Evolutionary conservation across 352 stramenopile genomes (phyloP), one percentile per base, ranked within the genome.

Genomic region (Globisporangium echinulatum): DNA sequence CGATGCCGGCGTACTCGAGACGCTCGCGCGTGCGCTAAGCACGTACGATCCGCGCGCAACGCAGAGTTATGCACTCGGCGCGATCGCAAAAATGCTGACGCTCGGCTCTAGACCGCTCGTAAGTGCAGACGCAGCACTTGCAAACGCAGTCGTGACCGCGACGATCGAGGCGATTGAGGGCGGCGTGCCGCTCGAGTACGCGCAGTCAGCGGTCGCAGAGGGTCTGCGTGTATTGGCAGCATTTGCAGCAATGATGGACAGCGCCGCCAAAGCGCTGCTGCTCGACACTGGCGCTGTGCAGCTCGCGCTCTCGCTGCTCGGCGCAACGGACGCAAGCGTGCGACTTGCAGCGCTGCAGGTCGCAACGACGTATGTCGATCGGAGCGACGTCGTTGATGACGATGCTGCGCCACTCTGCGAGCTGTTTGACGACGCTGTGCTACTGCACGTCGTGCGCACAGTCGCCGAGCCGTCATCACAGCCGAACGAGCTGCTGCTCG

Each of bases 381-480:
- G 25, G 25, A 70, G 82, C 8, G 68, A 78, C 1, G 25, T 33
- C 25, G 25, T 33, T 33, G 74, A 87, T 50, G 42, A 57, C 3
- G 59, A 82, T 17, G 15, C 25, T 44, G 17, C 66, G 54, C 49
- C 61, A n/a, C 51, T 79, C 25, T 56, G 52, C 4, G 56, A 68
- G 8, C 36, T 72, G 7, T 58, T 79, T n/a, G 57, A 39, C 13
- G 76, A 59, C n/a, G 76, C 64, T 14, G 58, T 74, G 2, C 17
- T 89, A 36, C 56, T 82, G n/a, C 74, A 70, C 13, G 51, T 90
- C 5, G 76, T 84, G 7, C 67, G 79, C 19, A 66, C 69, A 10
- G 65, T 90, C 9, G 85, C 77, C 0, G 79, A 87, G 17, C 72
- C 85, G 56, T 33, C 25, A 33, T 3, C 25, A 33, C 25, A 33